These are phyloP conservation scores for Zangia roseola DNA, from an alignment of 768 basidiomycete genomes.

Conservation along the genomic window DNA sequence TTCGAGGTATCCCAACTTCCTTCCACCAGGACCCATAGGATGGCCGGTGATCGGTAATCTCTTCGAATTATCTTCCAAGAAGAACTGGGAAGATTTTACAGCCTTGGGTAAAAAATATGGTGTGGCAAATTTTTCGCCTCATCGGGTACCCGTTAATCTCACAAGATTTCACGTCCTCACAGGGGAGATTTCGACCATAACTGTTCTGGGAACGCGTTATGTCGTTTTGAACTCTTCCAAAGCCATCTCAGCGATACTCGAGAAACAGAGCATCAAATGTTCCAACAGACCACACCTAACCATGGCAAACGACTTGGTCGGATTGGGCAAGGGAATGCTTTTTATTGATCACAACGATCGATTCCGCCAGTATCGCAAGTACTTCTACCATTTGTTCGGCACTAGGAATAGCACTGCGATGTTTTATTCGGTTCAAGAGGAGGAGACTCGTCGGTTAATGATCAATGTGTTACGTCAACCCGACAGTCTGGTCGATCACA, in stretches of 20 bases:
- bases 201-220: constrained; percentile 44
- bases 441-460: constrained; percentile 19
- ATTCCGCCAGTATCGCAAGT: constrained; percentile 15
- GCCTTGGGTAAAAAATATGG: too few species aligned
- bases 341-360: constrained; percentile 11
- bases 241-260: constrained; percentile 47
- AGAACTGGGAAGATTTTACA: too few species aligned
- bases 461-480: constrained; percentile 16
- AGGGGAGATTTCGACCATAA: constrained; percentile 21
- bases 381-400: constrained; percentile 7
- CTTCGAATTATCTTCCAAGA: too few species aligned
- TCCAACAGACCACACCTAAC: constrained; percentile 30
- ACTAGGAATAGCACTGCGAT: constrained; percentile 2
- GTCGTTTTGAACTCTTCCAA: constrained; percentile 49
- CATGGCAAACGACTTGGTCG: constrained; percentile 25
- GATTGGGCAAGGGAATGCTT: not conserved
- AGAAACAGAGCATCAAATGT: constrained; percentile 53
- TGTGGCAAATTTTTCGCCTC: too few species aligned
- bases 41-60: too few species aligned
- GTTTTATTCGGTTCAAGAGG: constrained; percentile 20
- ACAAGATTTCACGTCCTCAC: too few species aligned
- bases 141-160: too few species aligned
- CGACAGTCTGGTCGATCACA: constrained; percentile 13
- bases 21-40: constrained; percentile 23
- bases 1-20: not conserved